A percentile compares a stretch with the other conserved stretches of the same genome.
These are phyloP conservation scores for Didymellaceae sp. DNA, from an alignment of 2,329 filamentous ascomycete genomes.

Conservation along the genomic window DNA sequence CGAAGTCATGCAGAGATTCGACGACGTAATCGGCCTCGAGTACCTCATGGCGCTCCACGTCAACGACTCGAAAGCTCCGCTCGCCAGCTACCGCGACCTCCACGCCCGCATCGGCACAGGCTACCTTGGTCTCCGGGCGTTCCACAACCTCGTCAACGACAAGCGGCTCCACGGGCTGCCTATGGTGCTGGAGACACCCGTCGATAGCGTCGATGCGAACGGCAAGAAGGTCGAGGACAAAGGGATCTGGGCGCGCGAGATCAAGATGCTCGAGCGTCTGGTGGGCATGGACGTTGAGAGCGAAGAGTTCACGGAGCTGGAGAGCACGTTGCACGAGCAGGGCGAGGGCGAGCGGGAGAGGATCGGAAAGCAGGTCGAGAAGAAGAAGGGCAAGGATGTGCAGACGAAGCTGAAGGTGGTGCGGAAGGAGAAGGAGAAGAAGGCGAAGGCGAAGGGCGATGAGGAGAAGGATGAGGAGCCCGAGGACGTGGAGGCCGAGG, in stretches of 20 bases:
- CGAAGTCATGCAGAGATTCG: slow-evolving; percentile 76
- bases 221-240: slow-evolving; percentile 76
- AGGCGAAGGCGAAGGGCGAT: slow-evolving; percentile 9
- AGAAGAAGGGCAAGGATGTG: slow-evolving; percentile 53
- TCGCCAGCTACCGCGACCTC: slow-evolving; percentile 80
- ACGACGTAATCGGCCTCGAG: slow-evolving; percentile 74
- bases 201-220: slow-evolving; percentile 71
- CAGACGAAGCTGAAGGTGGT: slow-evolving; percentile 50
- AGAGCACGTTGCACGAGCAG: slow-evolving; percentile 68
- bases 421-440: slow-evolving; percentile 45
- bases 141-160: slow-evolving; percentile 90
- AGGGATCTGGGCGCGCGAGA: slow-evolving; percentile 87
- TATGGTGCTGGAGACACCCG: slow-evolving; percentile 96
- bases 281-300: slow-evolving; percentile 81
- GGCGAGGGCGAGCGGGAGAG: slow-evolving; percentile 76
- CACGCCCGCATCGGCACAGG: slow-evolving; percentile 97
- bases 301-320: slow-evolving; percentile 73
- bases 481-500: too few species aligned
- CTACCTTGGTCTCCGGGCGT: slow-evolving; percentile 87
- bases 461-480: slow-evolving; percentile 4
- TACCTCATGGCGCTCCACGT: slow-evolving; percentile 89
- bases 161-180: slow-evolving; percentile 76
- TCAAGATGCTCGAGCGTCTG: slow-evolving; percentile 88
- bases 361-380: slow-evolving; percentile 79
- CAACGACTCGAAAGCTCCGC: slow-evolving; percentile 94